A percentile compares a stretch with the other conserved stretches of the same genome.
phyloP scores from a whole-genome alignment of 2,329 filamentous ascomycete species.

The Drechslerella dactyloides region DNA sequence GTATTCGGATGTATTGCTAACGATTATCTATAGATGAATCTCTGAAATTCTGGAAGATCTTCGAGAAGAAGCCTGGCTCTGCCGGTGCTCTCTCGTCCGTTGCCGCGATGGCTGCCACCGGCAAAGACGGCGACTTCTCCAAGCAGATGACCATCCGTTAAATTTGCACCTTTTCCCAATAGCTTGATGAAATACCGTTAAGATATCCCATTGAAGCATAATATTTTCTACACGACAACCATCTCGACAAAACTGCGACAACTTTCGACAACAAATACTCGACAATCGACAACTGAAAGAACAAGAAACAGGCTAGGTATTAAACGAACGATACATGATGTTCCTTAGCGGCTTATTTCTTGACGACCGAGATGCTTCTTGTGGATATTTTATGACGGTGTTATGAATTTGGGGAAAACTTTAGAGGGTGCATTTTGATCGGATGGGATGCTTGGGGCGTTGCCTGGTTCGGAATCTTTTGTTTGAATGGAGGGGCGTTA shows the following conservation, averaged over 20 bases:
- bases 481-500: slow-evolving; percentile 24
- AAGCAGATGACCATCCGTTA: slow-evolving; percentile 96
- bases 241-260: slow-evolving; percentile 3
- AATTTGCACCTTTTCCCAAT: slow-evolving; percentile 53
- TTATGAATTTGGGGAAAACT: slow-evolving; percentile 15
- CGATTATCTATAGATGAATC: slow-evolving; percentile 71
- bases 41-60: slow-evolving; percentile 99
- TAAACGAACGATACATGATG: slow-evolving; percentile 37
- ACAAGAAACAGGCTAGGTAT: slow-evolving; percentile 48
- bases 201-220: slow-evolving; percentile 1
- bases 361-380: slow-evolving; percentile 43
- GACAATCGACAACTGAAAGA: slow-evolving; percentile 18
- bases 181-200: background rate
- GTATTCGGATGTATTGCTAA: slow-evolving; percentile 55
- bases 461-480: background rate
- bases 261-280: slow-evolving; percentile 24
- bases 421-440: slow-evolving; percentile 10
- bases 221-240: slow-evolving; percentile 5
- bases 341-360: slow-evolving; percentile 39
- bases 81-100: slow-evolving; percentile 62
- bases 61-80: slow-evolving; percentile 92
- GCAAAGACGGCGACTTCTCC: slow-evolving; percentile 74
- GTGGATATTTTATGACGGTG: slow-evolving; percentile 43
- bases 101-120: slow-evolving; percentile 61
- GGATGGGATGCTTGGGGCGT: slow-evolving; percentile 18